Evolutionary conservation across 495 filamentous ascomycete genomes (phyloP).

Genomic region (Entonaema liquescens): DNA sequence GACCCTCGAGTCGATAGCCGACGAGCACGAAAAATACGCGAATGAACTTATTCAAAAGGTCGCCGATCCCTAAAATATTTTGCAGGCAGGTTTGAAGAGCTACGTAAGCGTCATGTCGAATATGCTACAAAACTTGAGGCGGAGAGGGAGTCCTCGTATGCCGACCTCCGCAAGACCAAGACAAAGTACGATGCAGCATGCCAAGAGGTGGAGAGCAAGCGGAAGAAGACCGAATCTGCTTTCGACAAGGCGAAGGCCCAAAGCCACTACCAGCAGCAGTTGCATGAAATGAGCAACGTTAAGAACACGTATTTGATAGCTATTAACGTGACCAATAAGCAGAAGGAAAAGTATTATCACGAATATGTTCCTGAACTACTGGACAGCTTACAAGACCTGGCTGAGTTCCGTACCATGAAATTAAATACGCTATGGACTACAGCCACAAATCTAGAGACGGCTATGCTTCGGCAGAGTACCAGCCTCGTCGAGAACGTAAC

Average conservation of each 20-base stretch:
- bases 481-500: constrained; percentile 74
- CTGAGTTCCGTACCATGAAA: constrained; percentile 83
- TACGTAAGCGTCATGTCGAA: constrained; percentile 90
- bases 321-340: constrained; percentile 95
- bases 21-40: constrained; percentile 86
- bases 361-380: constrained; percentile 95
- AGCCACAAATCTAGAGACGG: constrained; percentile 79
- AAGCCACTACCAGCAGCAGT: constrained; percentile 86
- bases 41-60: constrained; percentile 78
- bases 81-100: constrained; percentile 81
- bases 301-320: constrained; percentile 98
- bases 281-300: constrained; percentile 92
- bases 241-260: constrained; percentile 93
- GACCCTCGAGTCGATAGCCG: constrained; percentile 85
- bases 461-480: constrained; percentile 73
- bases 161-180: constrained; percentile 89
- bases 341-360: constrained; percentile 95
- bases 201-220: constrained; percentile 91
- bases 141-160: constrained; percentile 83
- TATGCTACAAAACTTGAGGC: constrained; percentile 88
- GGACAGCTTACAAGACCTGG: constrained; percentile 89
- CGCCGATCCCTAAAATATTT: constrained; percentile 81
- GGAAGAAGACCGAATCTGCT: constrained; percentile 90
- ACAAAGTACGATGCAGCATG: constrained; percentile 91
- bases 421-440: constrained; percentile 87